Evolutionary conservation across 1,284 basidiomycete genomes (phyloP).

Genomic region (Trametes hirsuta): DNA sequence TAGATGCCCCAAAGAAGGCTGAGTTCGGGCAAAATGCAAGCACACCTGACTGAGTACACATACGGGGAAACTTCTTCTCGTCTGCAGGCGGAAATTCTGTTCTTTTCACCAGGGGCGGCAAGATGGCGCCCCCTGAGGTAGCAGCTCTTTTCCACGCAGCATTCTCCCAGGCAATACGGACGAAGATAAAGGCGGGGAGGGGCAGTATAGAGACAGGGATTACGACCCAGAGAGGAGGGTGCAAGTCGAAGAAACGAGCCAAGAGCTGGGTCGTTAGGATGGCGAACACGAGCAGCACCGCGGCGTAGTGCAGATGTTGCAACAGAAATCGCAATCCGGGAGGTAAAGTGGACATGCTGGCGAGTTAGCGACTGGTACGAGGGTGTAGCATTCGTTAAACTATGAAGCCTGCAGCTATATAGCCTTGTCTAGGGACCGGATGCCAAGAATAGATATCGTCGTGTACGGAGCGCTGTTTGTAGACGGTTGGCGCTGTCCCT

Average conservation of each 20-base stretch:
- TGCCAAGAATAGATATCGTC: no score
- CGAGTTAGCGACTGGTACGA: not conserved
- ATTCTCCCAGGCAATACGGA: not conserved
- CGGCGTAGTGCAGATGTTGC: slow-evolving; percentile 10
- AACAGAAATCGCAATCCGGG: slow-evolving; percentile 23
- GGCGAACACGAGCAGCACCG: slow-evolving; percentile 13
- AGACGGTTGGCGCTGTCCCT: no score
- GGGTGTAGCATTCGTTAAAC: no score
- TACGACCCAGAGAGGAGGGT: not conserved
- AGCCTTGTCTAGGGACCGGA: no score
- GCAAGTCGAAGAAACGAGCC: not conserved
- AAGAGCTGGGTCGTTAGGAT: not conserved
- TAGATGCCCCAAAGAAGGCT: not conserved
- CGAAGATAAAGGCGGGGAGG: not conserved
- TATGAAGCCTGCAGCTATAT: no score
- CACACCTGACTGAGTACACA: not conserved
- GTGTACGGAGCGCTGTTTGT: no score
- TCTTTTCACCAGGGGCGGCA: slow-evolving; percentile 21
- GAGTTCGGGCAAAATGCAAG: not conserved
- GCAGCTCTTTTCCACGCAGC: slow-evolving; percentile 16
- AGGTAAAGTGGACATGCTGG: slow-evolving; percentile 4
- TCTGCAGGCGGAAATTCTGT: slow-evolving; percentile 9
- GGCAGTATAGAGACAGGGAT: not conserved
- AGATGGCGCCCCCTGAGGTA: slow-evolving; percentile 23
- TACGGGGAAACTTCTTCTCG: slow-evolving; percentile 22